These are phyloP conservation scores for Capsella bursapastoris DNA, from an alignment of 345 rosid species.

Conservation along the genomic window DNA sequence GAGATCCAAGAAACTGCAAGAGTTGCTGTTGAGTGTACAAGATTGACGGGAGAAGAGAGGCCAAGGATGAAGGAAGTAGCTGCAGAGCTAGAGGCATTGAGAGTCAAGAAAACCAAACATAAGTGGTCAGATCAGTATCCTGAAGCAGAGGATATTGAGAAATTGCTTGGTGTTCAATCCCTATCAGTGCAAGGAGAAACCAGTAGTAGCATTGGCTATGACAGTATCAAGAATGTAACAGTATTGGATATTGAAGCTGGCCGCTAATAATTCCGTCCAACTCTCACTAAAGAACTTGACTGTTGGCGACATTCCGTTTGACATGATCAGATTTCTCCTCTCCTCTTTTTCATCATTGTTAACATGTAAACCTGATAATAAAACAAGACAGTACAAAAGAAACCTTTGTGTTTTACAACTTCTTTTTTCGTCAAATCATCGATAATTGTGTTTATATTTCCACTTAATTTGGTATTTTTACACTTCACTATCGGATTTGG, in stretches of 20 bases:
- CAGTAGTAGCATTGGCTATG: constrained; percentile 10
- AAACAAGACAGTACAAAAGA: too few species aligned
- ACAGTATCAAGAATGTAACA: constrained; percentile 23
- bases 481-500: too few species aligned
- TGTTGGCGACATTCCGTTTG: too few species aligned
- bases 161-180: constrained; percentile 9
- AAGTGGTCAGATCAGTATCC: constrained; percentile 6
- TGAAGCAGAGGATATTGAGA: not conserved
- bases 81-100: constrained; percentile 38
- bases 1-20: constrained; percentile 26
- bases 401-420: too few species aligned
- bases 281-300: not conserved
- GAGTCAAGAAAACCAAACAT: constrained; percentile 8
- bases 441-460: too few species aligned
- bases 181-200: not conserved
- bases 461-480: too few species aligned
- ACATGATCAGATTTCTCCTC: too few species aligned
- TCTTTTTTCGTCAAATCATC: too few species aligned
- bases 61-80: constrained; percentile 44
- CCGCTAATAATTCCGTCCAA: not conserved
- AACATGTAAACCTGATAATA: too few species aligned
- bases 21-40: constrained; percentile 41
- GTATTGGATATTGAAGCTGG: constrained; percentile 18
- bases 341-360: too few species aligned
- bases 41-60: constrained; percentile 25